Evolutionary conservation across 2,329 filamentous ascomycete genomes (phyloP).

Genomic region (Fusarium anthophilum): DNA sequence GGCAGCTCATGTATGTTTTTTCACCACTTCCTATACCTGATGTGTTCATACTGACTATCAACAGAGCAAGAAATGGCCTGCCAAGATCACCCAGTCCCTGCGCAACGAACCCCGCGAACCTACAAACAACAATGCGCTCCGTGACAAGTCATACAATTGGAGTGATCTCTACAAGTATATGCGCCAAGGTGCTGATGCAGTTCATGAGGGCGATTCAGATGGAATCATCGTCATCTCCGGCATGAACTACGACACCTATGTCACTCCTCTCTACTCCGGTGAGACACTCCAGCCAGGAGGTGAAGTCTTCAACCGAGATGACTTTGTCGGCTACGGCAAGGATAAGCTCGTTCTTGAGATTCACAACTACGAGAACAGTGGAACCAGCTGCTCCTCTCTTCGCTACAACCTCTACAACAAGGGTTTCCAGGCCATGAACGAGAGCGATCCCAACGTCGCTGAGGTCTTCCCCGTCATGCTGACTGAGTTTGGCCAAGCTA

Average conservation of each 20-base stretch:
- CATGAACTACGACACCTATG: conserved; percentile 64
- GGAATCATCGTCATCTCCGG: conserved; percentile 69
- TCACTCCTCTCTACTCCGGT: conserved; percentile 61
- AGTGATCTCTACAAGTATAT: conserved; percentile 62
- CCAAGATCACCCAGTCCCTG: conserved; percentile 47
- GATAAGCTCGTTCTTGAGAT: conserved; percentile 69
- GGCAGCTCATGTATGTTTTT: conserved; percentile 60
- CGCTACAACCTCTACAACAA: conserved; percentile 57
- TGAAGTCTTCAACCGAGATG: conserved; percentile 53
- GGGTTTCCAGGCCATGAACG: conserved; percentile 63
- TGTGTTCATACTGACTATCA: no score
- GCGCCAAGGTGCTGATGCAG: conserved; percentile 57
- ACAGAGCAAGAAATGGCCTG: conserved; percentile 21
- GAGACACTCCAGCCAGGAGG: conserved; percentile 58
- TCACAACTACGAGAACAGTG: conserved; percentile 67
- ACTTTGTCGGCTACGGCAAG: conserved; percentile 58
- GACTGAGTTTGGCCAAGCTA: conserved; percentile 64
- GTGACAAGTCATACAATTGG: conserved; percentile 62
- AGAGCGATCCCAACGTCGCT: conserved; percentile 45
- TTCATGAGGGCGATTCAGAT: conserved; percentile 61
- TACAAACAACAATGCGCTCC: conserved; percentile 42
- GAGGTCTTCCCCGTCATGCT: conserved; percentile 55
- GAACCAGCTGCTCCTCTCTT: conserved; percentile 58
- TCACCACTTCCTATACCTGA: no score
- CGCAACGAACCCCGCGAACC: conserved; percentile 64